Evolutionary conservation across 2,329 filamentous ascomycete species (phyloP).

Genomic region (Fusarium subglutinans): DNA sequence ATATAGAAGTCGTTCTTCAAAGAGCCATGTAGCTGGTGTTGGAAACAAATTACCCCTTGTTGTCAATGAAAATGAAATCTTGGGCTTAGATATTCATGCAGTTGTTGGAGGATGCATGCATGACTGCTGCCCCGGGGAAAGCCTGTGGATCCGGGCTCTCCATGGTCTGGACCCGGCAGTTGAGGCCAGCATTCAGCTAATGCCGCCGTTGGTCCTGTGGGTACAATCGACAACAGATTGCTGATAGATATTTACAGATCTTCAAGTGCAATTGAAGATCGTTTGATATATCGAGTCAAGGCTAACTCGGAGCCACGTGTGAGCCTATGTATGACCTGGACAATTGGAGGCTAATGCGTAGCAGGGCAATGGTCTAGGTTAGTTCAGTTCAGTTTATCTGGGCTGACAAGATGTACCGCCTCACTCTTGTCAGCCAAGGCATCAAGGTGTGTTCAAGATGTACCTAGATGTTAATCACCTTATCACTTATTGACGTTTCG

Average conservation of each 20-base stretch:
- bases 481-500: neutral
- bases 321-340: neutral
- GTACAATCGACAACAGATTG: neutral
- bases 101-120: neutral
- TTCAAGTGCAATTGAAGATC: neutral
- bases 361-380: slow-evolving; percentile 20
- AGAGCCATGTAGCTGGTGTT: neutral
- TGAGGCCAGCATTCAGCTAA: neutral
- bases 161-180: slow-evolving; percentile 2
- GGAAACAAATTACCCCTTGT: neutral
- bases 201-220: slow-evolving; percentile 13
- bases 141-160: slow-evolving; percentile 10
- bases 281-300: neutral
- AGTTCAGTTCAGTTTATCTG: neutral
- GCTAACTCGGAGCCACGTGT: neutral
- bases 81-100: neutral
- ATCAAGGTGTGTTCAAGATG: neutral
- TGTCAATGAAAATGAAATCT: neutral
- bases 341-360: slow-evolving; percentile 14
- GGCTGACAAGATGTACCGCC: slow-evolving; percentile 12
- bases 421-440: slow-evolving; percentile 26
- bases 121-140: neutral
- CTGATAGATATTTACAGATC: neutral
- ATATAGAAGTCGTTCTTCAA: too few relatives aligned
- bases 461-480: neutral